Evolutionary conservation across 2,329 filamentous ascomycete species (phyloP).

Genomic region (Talaromyces atroroseus): DNA sequence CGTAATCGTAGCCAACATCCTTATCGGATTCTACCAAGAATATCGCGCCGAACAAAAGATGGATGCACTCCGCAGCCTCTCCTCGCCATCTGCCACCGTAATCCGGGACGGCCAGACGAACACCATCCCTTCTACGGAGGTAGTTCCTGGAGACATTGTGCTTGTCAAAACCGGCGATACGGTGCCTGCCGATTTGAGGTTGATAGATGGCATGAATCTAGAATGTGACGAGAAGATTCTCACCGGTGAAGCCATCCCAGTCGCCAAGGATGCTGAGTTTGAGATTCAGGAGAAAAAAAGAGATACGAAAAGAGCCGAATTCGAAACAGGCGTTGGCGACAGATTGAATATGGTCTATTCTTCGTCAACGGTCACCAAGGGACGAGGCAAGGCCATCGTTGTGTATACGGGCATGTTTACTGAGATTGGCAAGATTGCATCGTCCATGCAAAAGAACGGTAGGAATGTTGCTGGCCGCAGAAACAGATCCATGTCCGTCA

Average conservation of each 20-base stretch:
- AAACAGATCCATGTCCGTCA: slow-evolving; percentile 40
- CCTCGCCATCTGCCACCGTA: slow-evolving; percentile 52
- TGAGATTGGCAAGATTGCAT: slow-evolving; percentile 57
- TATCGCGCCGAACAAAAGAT: slow-evolving; percentile 57
- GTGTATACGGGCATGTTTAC: slow-evolving; percentile 57
- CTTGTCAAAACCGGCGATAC: slow-evolving; percentile 52
- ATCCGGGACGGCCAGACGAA: slow-evolving; percentile 51
- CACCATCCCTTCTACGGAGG: slow-evolving; percentile 49
- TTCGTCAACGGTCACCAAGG: slow-evolving; percentile 56
- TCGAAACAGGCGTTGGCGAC: slow-evolving; percentile 48
- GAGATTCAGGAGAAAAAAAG: slow-evolving; percentile 20
- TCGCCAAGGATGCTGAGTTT: slow-evolving; percentile 45
- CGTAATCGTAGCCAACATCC: slow-evolving; percentile 54
- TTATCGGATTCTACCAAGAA: slow-evolving; percentile 57
- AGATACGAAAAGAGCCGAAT: slow-evolving; percentile 15
- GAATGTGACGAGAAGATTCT: slow-evolving; percentile 64
- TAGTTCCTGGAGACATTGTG: slow-evolving; percentile 57
- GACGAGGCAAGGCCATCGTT: slow-evolving; percentile 54
- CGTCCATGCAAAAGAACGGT: slow-evolving; percentile 43
- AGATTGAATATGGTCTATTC: slow-evolving; percentile 58
- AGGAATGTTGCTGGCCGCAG: slow-evolving; percentile 20
- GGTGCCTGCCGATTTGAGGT: slow-evolving; percentile 53
- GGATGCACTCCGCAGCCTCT: slow-evolving; percentile 51
- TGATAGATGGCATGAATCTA: slow-evolving; percentile 60
- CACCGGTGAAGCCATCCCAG: slow-evolving; percentile 58